Evolutionary conservation across 805 yeast species (phyloP), one percentile per base, ranked within the genome.

Genomic region (Candida takata): DNA sequence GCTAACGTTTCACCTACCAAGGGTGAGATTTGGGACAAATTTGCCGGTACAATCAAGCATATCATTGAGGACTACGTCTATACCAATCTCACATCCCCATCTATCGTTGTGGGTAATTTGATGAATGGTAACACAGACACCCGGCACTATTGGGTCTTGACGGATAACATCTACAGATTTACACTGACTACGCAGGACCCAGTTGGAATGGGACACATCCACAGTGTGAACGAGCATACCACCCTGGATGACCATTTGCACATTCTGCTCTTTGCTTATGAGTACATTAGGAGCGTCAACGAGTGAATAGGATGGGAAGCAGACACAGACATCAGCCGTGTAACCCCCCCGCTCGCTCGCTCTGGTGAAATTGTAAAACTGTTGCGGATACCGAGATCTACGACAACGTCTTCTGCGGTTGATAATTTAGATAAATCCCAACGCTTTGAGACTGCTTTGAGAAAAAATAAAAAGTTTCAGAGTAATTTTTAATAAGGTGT

Each of bases 11-110:
- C 78, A 0, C 81, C 81, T 8, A 42, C 51, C 25, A 41, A 45
- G 6, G 66, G 59, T 26, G 69, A 65, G 28, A 61, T 60, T 2
- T 80, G 84, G 83, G 59, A 62, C 13, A 48, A 58, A 25, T 63
- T 80, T 34, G 69, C 79, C 0, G 87, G 88, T 12, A 65, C 78
- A 20, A 61, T 77, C 25, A 68, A 77, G 42, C 69, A 72, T 40
- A 67, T 80, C 27, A 72, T 70, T 47, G 84, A 79, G 52, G 77
- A 77, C 31, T 52, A 48, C 49, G 37, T 70, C 58, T 42, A 37
- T 21, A 36, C 44, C 7, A 28, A 42, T 12, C 17, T 29, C 8
- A 27, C 36, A 4, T 19, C 33, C 6, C 38, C 38, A 15, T 29
- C 42, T 2, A 33, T 44, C 12, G 42, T 45, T 23, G 35, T 43